These are phyloP conservation scores for Komagataella phaffii DNA, from an alignment of 805 yeast species.

Conservation along the genomic window DNA sequence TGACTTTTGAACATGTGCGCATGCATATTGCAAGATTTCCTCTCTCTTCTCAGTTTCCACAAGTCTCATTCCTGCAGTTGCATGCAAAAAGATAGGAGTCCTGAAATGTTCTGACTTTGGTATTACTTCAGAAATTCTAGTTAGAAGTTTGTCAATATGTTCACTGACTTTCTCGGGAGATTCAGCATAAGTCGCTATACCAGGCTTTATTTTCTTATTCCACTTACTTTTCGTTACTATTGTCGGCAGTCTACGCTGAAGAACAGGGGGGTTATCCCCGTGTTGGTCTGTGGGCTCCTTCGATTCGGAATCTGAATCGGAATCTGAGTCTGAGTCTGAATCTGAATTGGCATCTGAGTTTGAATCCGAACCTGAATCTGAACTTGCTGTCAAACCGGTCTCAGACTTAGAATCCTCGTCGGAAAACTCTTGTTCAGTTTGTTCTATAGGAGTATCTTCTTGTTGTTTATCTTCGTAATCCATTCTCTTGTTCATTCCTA, in stretches of 20 bases:
- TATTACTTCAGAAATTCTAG: slow-evolving; percentile 55
- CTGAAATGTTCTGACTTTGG: slow-evolving; percentile 45
- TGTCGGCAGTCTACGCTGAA: background rate
- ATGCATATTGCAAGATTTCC: slow-evolving; percentile 44
- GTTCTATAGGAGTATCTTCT: slow-evolving; percentile 2
- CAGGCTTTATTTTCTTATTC: slow-evolving; percentile 66
- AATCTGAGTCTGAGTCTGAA: background rate
- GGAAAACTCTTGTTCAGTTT: background rate
- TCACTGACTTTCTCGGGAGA: slow-evolving; percentile 34
- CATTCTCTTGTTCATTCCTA: slow-evolving; percentile 10
- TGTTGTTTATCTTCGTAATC: background rate
- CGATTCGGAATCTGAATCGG: background rate
- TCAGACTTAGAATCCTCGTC: background rate
- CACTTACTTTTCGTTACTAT: slow-evolving; percentile 15
- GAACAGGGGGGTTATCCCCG: too few relatives aligned
- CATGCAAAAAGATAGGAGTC: slow-evolving; percentile 84
- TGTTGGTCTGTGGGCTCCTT: background rate
- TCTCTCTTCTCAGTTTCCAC: slow-evolving; percentile 33
- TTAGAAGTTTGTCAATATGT: slow-evolving; percentile 54
- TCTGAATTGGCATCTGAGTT: background rate
- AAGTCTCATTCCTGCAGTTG: slow-evolving; percentile 95
- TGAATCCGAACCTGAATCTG: background rate
- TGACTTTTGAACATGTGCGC: slow-evolving; percentile 43
- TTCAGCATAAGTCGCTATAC: slow-evolving; percentile 58
- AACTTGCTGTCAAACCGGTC: background rate